Evolutionary conservation across 352 stramenopile species (phyloP), one percentile per base, ranked within the genome.

Genomic region (Phytophthora citricola): DNA sequence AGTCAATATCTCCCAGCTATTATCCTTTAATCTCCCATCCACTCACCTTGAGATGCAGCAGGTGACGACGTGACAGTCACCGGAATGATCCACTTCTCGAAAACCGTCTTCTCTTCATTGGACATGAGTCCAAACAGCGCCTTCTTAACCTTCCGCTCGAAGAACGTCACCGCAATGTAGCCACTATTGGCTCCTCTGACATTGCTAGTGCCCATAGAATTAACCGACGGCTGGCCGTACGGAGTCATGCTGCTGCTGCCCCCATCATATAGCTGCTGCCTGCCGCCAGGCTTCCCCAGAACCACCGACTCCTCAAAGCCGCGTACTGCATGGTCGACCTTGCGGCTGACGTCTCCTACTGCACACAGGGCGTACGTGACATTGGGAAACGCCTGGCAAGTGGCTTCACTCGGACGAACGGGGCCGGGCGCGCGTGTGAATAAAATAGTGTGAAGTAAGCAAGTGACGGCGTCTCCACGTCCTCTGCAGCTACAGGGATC

Each of bases 61-160:
- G 80, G 63, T n/a, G 69, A 75, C 43, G 74, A 74, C 38, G 72
- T 66, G n/a, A 94, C 79, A 27, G 72, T 83, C 15, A 94, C 66
- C 0, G 87, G 87, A 45, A 94, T 41, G 32, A 92, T 66, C 87
- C 87, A 94, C 58, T 95, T 92, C 60, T 95, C 87, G 58, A 91
- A 95, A n/a, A 89, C 69, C 38, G 88, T 76, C 65, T 93, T 93
- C 66, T 93, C 87, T 69, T 95, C 87, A 39, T 91, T 95, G 8
- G 84, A 91, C 78, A 93, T 91, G 44, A 95, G 73, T 8, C 83
- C 85, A 27, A 95, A 95, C 17, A 95, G 68, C 29, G 87, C 83
- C 47, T 91, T 93, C 69, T 92, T 92, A 48, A 93, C 79, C 58
- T 91, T 91, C 2, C 83, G 73, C 59, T 93, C 83, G 26, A 92